phyloP scores from a whole-genome alignment of 495 filamentous ascomycete genomes.

The Aspergillus indologenus region DNA sequence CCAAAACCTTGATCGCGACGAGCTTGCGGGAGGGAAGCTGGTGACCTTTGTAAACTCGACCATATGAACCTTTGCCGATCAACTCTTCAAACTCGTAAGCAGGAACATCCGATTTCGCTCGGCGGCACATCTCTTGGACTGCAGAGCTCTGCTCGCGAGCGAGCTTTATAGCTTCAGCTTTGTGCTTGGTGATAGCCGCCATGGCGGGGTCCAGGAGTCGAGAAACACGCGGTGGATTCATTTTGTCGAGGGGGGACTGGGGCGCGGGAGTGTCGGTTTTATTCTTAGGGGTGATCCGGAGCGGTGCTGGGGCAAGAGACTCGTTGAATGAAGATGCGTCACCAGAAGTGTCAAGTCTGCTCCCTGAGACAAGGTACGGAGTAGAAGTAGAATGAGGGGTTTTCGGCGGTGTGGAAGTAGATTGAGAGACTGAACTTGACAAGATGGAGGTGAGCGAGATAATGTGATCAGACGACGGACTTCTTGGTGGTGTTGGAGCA shows the following conservation, averaged over 20 bases:
- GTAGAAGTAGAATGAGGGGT: background rate
- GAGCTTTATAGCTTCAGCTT: conserved; percentile 46
- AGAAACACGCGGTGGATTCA: conserved; percentile 28
- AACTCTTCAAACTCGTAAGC: conserved; percentile 82
- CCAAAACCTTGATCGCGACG: conserved; percentile 93
- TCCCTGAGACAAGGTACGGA: background rate
- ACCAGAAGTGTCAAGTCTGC: background rate
- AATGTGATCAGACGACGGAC: no score
- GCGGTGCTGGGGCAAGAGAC: background rate
- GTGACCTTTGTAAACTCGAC: conserved; percentile 83
- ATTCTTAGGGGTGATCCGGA: no score
- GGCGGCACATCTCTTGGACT: conserved; percentile 47
- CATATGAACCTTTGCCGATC: conserved; percentile 94
- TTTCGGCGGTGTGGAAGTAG: background rate
- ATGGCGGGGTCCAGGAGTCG: conserved; percentile 44
- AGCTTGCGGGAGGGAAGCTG: conserved; percentile 57
- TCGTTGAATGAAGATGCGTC: background rate
- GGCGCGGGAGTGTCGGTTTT: background rate
- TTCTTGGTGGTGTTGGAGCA: no score
- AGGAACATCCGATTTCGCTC: conserved; percentile 45
- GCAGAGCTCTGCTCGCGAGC: conserved; percentile 48
- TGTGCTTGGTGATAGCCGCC: conserved; percentile 49
- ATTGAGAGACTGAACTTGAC: no score
- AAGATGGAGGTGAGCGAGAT: no score
- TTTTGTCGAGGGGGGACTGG: conserved; percentile 4